Conservation (phyloP, 129 eudicot genomes). For the Pseudognaphalium luteoalbum region DNA sequence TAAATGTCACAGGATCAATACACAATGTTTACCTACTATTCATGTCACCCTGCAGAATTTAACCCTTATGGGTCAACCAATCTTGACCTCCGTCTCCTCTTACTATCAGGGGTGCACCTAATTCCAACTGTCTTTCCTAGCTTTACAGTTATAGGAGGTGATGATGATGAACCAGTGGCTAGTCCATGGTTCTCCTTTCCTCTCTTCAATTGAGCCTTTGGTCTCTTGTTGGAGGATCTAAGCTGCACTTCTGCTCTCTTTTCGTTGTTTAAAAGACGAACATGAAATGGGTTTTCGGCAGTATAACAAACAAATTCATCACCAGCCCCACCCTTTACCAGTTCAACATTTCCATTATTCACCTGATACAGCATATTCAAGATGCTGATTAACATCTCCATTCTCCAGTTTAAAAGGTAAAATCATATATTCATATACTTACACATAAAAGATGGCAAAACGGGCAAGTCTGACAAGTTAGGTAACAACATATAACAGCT, state of each 20-base stretch:
- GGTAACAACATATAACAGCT: no score
- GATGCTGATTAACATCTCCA: neutral
- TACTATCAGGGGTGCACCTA: constrained; percentile 62
- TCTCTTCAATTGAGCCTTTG: constrained; percentile 49
- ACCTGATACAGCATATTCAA: constrained; percentile 48
- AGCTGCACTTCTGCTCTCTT: constrained; percentile 52
- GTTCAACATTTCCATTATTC: constrained; percentile 80
- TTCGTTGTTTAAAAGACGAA: constrained; percentile 49
- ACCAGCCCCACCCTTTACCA: constrained; percentile 33
- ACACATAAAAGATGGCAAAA: neutral
- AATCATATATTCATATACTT: neutral
- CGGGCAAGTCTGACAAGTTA: no score
- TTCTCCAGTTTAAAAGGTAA: neutral
- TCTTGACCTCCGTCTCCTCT: constrained; percentile 66
- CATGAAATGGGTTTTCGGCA: constrained; percentile 62
- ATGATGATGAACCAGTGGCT: constrained; percentile 27
- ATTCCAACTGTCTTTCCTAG: constrained; percentile 39
- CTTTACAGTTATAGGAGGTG: constrained; percentile 39
- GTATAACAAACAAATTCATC: constrained; percentile 59
- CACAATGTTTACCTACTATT: constrained; percentile 10
- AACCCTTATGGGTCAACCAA: constrained; percentile 47
- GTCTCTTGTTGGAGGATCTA: constrained; percentile 69
- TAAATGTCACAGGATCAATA: neutral
- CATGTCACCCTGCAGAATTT: constrained; percentile 44
- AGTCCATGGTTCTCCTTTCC: constrained; percentile 46